Base-by-base conservation (phyloP, 345 rosid genomes). In the Melastoma malabathricum region DNA sequence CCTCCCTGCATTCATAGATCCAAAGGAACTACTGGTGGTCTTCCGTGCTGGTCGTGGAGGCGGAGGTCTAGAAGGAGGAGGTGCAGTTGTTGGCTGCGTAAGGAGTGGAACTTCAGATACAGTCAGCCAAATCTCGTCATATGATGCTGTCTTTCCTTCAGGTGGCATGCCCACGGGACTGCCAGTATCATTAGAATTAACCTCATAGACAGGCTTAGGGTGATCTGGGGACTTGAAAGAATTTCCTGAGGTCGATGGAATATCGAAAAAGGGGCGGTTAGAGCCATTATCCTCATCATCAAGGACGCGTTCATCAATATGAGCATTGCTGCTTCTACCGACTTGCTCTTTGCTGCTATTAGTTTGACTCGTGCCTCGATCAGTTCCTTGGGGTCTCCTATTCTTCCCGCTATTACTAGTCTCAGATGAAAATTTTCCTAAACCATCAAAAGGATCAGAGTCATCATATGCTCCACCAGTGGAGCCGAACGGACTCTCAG, bases 31-130 rank as follows among this genome's bases (percentile, higher is more conserved):
- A 13, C 58, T 52, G 39, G 63, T 72, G n/a, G 69, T 39, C 66
- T 66, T 75, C 19, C 88, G 81, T 20, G 93, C 73, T 50, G 88
- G 95, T 67, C 86, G 76, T 27, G 97, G 93, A 55, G 97, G 98
- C 46, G 98, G 95, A 41, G 98, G 98, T 61, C 98, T 82, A n/a
- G 84, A 64, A 69, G 98, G 98, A 8, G 98, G 98, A 4, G 90
- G 90, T 51, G 84, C 86, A 53, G 64, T 72, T 3, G 95, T 84
- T 52, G 90, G 96, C 60, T 67, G 76, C 1, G 98, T 92, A 71
- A 67, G 80, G 54, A 92, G 81, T 50, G 95, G 97, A 72, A 92
- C 72, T 77, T 92, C 98, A 23, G 95, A 82, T 22, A 92, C 95
- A 14, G 88, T 82, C 43, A 87, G 93, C 98, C 98, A 92, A 44